phyloP scores from a whole-genome alignment of 1,139 yeast genomes.

The Blastobotrys apis region DNA sequence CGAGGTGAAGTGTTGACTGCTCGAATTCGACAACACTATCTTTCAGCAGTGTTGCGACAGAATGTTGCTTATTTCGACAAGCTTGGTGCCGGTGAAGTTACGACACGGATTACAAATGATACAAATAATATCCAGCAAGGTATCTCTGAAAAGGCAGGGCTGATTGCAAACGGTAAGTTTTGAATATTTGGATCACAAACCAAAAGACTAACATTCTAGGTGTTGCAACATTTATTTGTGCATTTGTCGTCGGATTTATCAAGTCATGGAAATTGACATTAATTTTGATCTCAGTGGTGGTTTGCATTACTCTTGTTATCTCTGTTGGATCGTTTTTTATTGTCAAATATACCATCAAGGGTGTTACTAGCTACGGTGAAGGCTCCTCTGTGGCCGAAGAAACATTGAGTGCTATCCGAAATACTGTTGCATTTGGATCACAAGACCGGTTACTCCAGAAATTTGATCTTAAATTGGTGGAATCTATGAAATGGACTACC shows the following conservation, averaged over 20 bases:
- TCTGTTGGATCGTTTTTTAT: conserved; percentile 31
- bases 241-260: conserved; percentile 40
- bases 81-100: conserved; percentile 44
- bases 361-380: conserved; percentile 33
- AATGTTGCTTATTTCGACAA: conserved; percentile 45
- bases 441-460: conserved; percentile 37
- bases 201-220: conserved; percentile 1
- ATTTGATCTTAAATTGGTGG: conserved; percentile 33
- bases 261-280: conserved; percentile 40
- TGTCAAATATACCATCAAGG: conserved; percentile 33
- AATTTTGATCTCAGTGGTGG: conserved; percentile 38
- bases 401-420: conserved; percentile 40
- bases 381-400: conserved; percentile 44
- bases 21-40: conserved; percentile 39
- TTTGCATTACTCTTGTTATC: conserved; percentile 32
- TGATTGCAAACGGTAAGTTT: conserved; percentile 34
- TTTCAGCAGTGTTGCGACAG: conserved; percentile 39
- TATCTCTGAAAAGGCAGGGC: conserved; percentile 43
- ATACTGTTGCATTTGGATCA: conserved; percentile 43
- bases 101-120: conserved; percentile 43
- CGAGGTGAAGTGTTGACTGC: conserved; percentile 42
- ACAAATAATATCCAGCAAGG: conserved; percentile 44
- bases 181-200: conserved; percentile 13
- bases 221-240: conserved; percentile 38
- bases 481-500: conserved; percentile 30